Evolutionary conservation across 441 rosid species (phyloP).

Genomic region (Erysimum cheiri): DNA sequence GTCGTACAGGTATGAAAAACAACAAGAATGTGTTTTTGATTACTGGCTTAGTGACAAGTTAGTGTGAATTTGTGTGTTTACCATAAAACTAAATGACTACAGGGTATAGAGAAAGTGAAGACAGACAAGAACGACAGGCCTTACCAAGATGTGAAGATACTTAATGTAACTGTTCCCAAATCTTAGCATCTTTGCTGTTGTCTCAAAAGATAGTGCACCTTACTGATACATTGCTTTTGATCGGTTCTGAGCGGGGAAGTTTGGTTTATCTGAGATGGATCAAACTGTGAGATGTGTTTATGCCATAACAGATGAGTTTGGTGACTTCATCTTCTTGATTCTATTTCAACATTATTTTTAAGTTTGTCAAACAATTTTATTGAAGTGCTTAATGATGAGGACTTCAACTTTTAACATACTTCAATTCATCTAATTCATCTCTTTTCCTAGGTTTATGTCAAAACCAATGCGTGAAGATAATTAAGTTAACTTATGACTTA

Average conservation of each 20-base stretch:
- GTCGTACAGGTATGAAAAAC: conserved; percentile 80
- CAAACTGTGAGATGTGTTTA: conserved; percentile 17
- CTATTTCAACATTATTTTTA: neutral
- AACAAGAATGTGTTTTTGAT: neutral
- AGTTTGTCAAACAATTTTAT: neutral
- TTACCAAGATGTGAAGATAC: conserved; percentile 88
- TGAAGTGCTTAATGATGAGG: neutral
- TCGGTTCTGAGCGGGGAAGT: neutral
- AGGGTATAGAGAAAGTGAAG: conserved; percentile 97
- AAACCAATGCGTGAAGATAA: neutral
- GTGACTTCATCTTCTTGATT: neutral
- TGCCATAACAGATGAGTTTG: conserved; percentile 1
- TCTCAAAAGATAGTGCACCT: conserved; percentile 10
- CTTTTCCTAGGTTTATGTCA: neutral
- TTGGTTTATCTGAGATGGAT: conserved; percentile 6
- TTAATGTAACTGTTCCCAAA: conserved; percentile 88
- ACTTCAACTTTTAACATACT: neutral
- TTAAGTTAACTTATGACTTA: neutral
- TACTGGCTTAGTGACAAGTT: neutral
- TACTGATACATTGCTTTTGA: neutral
- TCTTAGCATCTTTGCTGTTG: conserved; percentile 46
- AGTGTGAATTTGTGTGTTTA: conserved; percentile 5
- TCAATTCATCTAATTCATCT: neutral
- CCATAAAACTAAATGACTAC: conserved; percentile 21
- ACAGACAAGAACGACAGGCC: conserved; percentile 89